These are phyloP conservation scores for Dendryphion nanum DNA, from an alignment of 2,329 filamentous ascomycete genomes.

Conservation along the genomic window DNA sequence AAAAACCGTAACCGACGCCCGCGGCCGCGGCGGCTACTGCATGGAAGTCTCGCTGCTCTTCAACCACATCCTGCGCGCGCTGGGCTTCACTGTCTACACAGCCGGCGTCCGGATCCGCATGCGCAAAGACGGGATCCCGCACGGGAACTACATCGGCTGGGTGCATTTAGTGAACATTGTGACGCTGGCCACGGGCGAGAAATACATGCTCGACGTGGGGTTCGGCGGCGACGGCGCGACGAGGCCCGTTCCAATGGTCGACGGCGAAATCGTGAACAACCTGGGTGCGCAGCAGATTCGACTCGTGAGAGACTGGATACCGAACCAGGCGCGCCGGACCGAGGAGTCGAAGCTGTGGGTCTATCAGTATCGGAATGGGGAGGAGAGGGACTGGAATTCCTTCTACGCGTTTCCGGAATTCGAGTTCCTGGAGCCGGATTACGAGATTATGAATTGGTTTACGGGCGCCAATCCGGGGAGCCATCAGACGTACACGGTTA, in stretches of 20 bases:
- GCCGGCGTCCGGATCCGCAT: constrained; percentile 51
- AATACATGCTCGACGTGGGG: constrained; percentile 60
- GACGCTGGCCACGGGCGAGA: constrained; percentile 49
- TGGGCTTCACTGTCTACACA: constrained; percentile 57
- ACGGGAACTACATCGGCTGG: constrained; percentile 51
- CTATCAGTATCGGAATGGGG: constrained; percentile 54
- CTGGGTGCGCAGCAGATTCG: constrained; percentile 58
- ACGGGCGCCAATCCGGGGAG: constrained; percentile 30
- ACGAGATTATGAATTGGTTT: constrained; percentile 41
- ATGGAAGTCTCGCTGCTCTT: constrained; percentile 60
- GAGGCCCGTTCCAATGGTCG: constrained; percentile 54
- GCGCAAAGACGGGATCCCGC: constrained; percentile 26
- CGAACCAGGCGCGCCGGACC: constrained; percentile 41
- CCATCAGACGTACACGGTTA: constrained; percentile 29
- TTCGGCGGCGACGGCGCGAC: constrained; percentile 65
- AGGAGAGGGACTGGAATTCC: constrained; percentile 39
- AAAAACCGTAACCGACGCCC: constrained; percentile 48
- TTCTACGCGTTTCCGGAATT: constrained; percentile 44
- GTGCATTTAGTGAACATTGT: constrained; percentile 64
- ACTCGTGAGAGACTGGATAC: constrained; percentile 51
- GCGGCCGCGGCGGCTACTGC: constrained; percentile 58
- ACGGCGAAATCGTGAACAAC: constrained; percentile 44
- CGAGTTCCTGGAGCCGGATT: constrained; percentile 42
- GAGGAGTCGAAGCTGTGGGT: constrained; percentile 56
- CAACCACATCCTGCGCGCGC: constrained; percentile 49